Conservation (phyloP, 176 grass and related monocot species). For the Tillandsia fasciculata region DNA sequence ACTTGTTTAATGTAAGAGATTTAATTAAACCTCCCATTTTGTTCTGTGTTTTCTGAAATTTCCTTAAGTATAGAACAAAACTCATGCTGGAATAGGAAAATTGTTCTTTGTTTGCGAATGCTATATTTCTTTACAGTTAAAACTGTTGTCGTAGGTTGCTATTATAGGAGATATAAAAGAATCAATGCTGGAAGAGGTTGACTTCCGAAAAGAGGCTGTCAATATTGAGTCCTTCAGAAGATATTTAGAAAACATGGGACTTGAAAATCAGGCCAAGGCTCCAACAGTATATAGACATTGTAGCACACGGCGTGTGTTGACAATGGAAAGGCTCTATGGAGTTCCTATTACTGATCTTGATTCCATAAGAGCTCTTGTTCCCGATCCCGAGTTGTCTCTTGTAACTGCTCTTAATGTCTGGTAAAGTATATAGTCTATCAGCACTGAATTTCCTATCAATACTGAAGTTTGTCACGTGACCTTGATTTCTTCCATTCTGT, state of each 20-base stretch:
- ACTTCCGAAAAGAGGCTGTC: constrained; percentile 89
- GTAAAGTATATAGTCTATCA: constrained; percentile 24
- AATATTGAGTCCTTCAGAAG: constrained; percentile 78
- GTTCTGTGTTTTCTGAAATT: too few species aligned
- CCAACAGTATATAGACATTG: constrained; percentile 79
- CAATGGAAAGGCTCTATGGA: constrained; percentile 96
- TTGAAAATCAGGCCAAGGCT: constrained; percentile 83
- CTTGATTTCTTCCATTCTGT: not conserved
- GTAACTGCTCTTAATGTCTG: constrained; percentile 96
- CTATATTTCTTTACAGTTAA: not conserved
- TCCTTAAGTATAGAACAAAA: too few species aligned
- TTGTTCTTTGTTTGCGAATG: not conserved
- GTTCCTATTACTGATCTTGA: constrained; percentile 96
- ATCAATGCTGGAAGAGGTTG: constrained; percentile 98
- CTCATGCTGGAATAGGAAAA: not conserved
- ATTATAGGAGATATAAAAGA: constrained; percentile 90
- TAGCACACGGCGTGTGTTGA: constrained; percentile 70
- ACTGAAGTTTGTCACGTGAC: not conserved
- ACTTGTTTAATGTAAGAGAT: too few species aligned
- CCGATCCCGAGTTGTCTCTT: constrained; percentile 81
- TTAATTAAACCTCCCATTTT: too few species aligned
- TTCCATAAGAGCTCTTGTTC: constrained; percentile 81
- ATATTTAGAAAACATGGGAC: constrained; percentile 74
- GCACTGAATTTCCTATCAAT: not conserved
- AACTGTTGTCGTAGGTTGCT: constrained; percentile 45